Conservation (phyloP, 1,139 yeast genomes). For the Zygosaccharomyces pseudobailii region DNA sequence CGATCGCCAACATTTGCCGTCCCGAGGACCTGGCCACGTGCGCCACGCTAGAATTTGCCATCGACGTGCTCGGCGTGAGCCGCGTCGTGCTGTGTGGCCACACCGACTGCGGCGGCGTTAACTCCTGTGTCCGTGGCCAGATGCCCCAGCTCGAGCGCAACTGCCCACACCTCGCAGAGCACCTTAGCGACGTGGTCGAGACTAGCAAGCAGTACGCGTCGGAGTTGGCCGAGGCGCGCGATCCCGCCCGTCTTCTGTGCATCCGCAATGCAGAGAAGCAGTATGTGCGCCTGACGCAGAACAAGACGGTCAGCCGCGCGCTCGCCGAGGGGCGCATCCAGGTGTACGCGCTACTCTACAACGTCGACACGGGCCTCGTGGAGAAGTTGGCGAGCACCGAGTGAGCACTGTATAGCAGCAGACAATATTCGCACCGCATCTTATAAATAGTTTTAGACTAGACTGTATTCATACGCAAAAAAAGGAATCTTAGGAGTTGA, state of each 20-base stretch:
- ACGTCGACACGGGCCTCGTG: constrained; percentile 73
- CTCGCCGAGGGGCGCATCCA: constrained; percentile 67
- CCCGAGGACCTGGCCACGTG: constrained; percentile 71
- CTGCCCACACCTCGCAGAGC: constrained; percentile 33
- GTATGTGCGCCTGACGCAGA: constrained; percentile 46
- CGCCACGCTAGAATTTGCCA: constrained; percentile 86
- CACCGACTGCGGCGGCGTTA: constrained; percentile 94
- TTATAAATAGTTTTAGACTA: too few relatives aligned
- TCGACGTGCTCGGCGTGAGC: constrained; percentile 77
- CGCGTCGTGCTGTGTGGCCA: constrained; percentile 95
- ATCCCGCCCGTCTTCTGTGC: constrained; percentile 41
- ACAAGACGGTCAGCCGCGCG: constrained; percentile 73
- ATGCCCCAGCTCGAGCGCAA: constrained; percentile 53
- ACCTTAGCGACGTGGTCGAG: constrained; percentile 45
- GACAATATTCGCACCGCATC: background rate
- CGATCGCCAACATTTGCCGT: constrained; percentile 78
- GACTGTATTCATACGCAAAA: too few relatives aligned
- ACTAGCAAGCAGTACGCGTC: constrained; percentile 38
- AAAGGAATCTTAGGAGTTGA: too few relatives aligned
- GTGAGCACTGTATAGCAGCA: constrained; percentile 14
- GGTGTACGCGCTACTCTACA: constrained; percentile 85
- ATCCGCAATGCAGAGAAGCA: constrained; percentile 74
- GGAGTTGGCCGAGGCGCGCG: constrained; percentile 36
- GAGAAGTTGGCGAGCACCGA: constrained; percentile 35
- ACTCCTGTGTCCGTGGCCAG: constrained; percentile 73